These are phyloP conservation scores for Conticribra guillardii DNA, from an alignment of 108 stramenopile species.

Conservation along the genomic window DNA sequence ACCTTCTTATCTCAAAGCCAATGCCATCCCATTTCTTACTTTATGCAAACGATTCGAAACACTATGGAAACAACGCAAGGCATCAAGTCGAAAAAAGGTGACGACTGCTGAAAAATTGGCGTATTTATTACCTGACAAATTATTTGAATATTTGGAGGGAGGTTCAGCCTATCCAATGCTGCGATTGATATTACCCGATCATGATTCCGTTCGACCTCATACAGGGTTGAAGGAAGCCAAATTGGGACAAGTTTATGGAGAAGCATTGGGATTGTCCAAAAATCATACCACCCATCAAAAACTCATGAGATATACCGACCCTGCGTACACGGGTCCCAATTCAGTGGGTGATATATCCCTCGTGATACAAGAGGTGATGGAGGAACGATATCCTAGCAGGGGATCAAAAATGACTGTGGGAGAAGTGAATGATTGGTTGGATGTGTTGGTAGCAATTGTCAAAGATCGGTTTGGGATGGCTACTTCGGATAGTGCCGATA, in stretches of 20 bases:
- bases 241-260: conserved; percentile 71
- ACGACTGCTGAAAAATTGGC: conserved; percentile 47
- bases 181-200: conserved; percentile 73
- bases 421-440: conserved; percentile 74
- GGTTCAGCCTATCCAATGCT: conserved; percentile 65
- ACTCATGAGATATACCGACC: conserved; percentile 64
- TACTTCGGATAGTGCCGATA: conserved; percentile 3
- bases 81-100: conserved; percentile 23
- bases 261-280: conserved; percentile 60
- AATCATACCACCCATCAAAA: conserved; percentile 43
- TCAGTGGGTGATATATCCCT: conserved; percentile 71
- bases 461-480: conserved; percentile 30
- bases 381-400: conserved; percentile 43
- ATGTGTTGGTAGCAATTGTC: conserved; percentile 61
- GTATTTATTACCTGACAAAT: conserved; percentile 48
- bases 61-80: conserved; percentile 49
- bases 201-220: conserved; percentile 60
- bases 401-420: conserved; percentile 62
- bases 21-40: conserved; percentile 53
- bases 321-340: conserved; percentile 44
- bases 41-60: conserved; percentile 64
- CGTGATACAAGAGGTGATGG: conserved; percentile 65
- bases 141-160: conserved; percentile 41
- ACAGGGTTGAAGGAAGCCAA: conserved; percentile 69
- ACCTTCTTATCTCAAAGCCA: conserved; percentile 64